Percentiles rank a stretch among this genome's conserved stretches.
Evolutionary conservation across 1,139 yeast species (phyloP).

Genomic region (Yamadazyma aaseri): DNA sequence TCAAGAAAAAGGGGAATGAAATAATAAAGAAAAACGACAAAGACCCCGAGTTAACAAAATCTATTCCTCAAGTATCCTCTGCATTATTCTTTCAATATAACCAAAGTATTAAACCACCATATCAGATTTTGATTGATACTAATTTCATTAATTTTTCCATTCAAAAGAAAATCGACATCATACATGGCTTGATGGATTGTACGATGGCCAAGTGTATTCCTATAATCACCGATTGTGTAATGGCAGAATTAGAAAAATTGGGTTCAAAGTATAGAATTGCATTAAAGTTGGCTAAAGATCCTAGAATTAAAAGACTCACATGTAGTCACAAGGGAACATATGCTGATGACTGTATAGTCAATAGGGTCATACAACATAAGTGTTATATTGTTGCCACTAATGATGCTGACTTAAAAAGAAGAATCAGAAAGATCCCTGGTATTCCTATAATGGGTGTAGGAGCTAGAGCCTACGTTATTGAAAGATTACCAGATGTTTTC

Average conservation of each 20-base stretch:
- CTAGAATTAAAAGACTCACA: slow-evolving; percentile 79
- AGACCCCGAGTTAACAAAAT: slow-evolving; percentile 71
- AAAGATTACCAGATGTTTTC: slow-evolving; percentile 91
- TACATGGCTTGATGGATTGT: slow-evolving; percentile 95
- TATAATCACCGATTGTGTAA: slow-evolving; percentile 91
- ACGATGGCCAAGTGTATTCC: slow-evolving; percentile 95
- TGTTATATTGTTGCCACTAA: slow-evolving; percentile 97
- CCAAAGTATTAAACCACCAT: slow-evolving; percentile 93
- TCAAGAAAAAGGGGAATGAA: slow-evolving; percentile 38
- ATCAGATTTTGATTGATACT: slow-evolving; percentile 92
- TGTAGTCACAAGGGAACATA: slow-evolving; percentile 95
- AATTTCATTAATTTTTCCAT: slow-evolving; percentile 95
- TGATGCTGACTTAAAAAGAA: slow-evolving; percentile 95
- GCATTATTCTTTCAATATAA: slow-evolving; percentile 94
- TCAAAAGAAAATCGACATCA: slow-evolving; percentile 89
- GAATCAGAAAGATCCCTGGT: slow-evolving; percentile 95
- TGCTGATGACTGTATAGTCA: slow-evolving; percentile 96
- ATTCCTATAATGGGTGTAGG: slow-evolving; percentile 97
- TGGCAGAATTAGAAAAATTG: slow-evolving; percentile 94
- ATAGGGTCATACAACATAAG: slow-evolving; percentile 91
- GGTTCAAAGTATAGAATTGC: slow-evolving; percentile 96
- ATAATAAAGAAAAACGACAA: slow-evolving; percentile 11
- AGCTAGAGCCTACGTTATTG: slow-evolving; percentile 86
- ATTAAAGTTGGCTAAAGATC: slow-evolving; percentile 86
- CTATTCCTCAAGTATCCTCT: slow-evolving; percentile 92